Conservation (phyloP, 2,329 filamentous ascomycete genomes). For the Hymenotorrendiella dingleyae region DNA sequence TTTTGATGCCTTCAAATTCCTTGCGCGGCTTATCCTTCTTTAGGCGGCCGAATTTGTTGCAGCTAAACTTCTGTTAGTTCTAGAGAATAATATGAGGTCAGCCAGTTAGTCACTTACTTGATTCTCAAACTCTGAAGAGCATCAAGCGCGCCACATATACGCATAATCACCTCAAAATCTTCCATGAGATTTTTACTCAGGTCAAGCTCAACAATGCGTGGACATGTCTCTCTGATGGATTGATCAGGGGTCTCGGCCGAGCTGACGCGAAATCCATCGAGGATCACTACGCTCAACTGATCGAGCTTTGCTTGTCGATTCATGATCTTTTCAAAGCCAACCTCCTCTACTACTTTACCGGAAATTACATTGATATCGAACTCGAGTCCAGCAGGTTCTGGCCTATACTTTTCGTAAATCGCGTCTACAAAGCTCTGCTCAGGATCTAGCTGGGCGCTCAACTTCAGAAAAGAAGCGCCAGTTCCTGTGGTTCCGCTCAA, state of each 20-base stretch:
- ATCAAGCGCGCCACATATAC: constrained; percentile 66
- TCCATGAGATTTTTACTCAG: constrained; percentile 79
- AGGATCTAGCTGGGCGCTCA: constrained; percentile 62
- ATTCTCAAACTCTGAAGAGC: constrained; percentile 60
- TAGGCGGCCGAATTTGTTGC: constrained; percentile 61
- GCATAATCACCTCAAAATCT: constrained; percentile 56
- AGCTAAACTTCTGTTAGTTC: constrained; percentile 43
- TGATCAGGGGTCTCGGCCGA: constrained; percentile 32
- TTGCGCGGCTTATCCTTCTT: constrained; percentile 34
- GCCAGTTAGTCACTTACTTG: constrained; percentile 55
- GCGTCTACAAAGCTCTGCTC: constrained; percentile 73
- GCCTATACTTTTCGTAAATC: constrained; percentile 76
- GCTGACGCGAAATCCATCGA: constrained; percentile 68
- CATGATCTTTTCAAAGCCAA: constrained; percentile 91
- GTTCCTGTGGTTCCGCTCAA: constrained; percentile 57
- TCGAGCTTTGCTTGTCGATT: constrained; percentile 70
- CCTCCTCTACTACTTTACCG: constrained; percentile 82
- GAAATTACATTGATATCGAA: constrained; percentile 54
- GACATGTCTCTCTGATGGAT: constrained; percentile 47
- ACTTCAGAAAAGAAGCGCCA: constrained; percentile 81
- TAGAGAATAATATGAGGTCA: not conserved
- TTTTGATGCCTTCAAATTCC: constrained; percentile 46
- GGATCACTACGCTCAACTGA: constrained; percentile 72
- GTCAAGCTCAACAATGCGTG: constrained; percentile 71
- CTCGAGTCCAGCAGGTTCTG: constrained; percentile 40